These are phyloP conservation scores for Colletotrichum acutatum DNA, from an alignment of 2,329 filamentous ascomycete genomes.

Conservation along the genomic window DNA sequence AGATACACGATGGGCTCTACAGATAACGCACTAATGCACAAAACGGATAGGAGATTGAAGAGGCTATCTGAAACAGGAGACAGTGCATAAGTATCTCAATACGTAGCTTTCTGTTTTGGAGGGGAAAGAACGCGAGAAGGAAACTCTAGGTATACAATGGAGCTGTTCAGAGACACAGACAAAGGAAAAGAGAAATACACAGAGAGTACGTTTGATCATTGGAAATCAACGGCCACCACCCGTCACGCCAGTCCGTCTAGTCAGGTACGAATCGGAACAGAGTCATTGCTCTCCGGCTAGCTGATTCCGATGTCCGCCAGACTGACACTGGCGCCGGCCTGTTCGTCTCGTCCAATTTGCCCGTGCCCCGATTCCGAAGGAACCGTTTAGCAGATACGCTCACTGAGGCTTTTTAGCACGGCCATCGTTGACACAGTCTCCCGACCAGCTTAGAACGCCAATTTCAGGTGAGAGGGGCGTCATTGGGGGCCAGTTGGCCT, in stretches of 20 bases:
- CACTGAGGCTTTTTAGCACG: background rate
- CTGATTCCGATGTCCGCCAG: background rate
- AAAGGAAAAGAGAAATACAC: background rate
- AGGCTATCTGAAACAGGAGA: conserved; percentile 25
- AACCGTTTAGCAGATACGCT: background rate
- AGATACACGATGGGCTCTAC: background rate
- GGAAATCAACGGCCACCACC: background rate
- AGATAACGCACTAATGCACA: conserved; percentile 12
- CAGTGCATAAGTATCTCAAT: conserved; percentile 10
- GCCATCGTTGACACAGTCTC: background rate
- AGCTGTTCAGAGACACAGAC: background rate
- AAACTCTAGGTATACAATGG: background rate
- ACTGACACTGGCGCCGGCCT: background rate
- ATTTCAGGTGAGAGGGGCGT: background rate
- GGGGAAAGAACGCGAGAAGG: background rate
- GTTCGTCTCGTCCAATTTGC: background rate
- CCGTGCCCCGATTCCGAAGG: background rate
- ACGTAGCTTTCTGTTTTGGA: conserved; percentile 5
- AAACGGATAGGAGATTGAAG: conserved; percentile 1
- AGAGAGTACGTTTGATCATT: background rate
- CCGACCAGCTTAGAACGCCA: background rate
- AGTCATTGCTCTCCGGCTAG: conserved; percentile 4
- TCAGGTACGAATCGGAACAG: no score
- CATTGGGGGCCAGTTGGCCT: background rate
- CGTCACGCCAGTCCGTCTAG: background rate